Conservation (phyloP, 352 stramenopile species). For the Phytophthora pini region DNA sequence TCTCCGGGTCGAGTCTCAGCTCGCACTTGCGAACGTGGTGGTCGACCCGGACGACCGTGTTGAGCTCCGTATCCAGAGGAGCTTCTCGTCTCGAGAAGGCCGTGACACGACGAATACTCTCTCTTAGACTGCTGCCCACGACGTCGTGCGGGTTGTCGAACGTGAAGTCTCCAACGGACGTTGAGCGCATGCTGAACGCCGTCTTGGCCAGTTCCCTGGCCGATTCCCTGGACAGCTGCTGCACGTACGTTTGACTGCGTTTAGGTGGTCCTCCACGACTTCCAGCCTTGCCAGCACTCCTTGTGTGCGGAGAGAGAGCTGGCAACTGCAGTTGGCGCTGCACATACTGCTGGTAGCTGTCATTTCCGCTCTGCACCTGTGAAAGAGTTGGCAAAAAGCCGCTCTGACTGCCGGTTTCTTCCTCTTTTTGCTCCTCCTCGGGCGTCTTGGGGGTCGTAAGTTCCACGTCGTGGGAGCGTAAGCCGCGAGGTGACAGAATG, state of each 20-base stretch:
- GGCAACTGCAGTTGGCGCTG: conserved; percentile 75
- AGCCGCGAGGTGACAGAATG: conserved; percentile 25
- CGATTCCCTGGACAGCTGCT: conserved; percentile 56
- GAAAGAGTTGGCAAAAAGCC: conserved; percentile 38
- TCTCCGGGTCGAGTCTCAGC: conserved; percentile 68
- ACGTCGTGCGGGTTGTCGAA: conserved; percentile 73
- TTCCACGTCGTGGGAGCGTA: conserved; percentile 22
- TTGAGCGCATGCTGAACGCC: conserved; percentile 67
- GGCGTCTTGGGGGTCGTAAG: conserved; percentile 43
- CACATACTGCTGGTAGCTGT: conserved; percentile 69
- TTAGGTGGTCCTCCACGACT: conserved; percentile 17
- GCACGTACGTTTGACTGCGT: conserved; percentile 46
- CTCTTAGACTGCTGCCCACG: conserved; percentile 55
- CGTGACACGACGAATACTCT: conserved; percentile 85
- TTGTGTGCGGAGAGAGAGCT: conserved; percentile 43
- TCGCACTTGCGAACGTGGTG: conserved; percentile 60
- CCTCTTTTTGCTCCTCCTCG: conserved; percentile 20
- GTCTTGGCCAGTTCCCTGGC: conserved; percentile 76
- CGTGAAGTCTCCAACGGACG: conserved; percentile 77
- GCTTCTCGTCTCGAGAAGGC: conserved; percentile 80
- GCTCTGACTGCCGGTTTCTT: conserved; percentile 9
- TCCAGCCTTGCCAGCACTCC: conserved; percentile 32
- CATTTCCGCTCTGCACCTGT: conserved; percentile 19
- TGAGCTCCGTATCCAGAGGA: conserved; percentile 71
- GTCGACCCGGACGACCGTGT: conserved; percentile 41